Evolutionary conservation across 2,329 filamentous ascomycete genomes (phyloP), one percentile per base, ranked within the genome.

Genomic region (Colletotrichum tamarilloi): DNA sequence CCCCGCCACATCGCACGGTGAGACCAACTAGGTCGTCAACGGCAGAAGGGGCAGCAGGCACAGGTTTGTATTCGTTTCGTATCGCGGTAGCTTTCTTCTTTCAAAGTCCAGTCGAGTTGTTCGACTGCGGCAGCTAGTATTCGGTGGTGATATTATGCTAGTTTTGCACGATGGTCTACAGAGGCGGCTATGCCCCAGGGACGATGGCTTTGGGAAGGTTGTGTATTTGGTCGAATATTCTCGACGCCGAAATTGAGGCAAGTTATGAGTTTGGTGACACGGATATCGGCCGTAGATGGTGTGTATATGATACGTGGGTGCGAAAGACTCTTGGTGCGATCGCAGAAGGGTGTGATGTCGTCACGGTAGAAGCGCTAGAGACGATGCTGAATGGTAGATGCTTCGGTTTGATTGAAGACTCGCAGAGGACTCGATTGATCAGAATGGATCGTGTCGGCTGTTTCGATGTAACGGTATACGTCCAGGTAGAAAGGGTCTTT

Each of bases 1-100:
- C 81, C 82, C 84, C 79, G 74, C 85, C 83, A 79, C 85, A 86
- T 86, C 83, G 82, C 84, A 84, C 82, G 77, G 79, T 76, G 77
- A 81, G 78, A 75, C 73, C 74, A 24, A 62, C 42, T 16, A 52
- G 74, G 74, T 67, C 74, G 59, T 75, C 46, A 64, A 70, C 62
- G 60, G 56, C 70, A 62, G 58, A 16, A 30, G 59, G 30, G 63
- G 71, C 52, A 72, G 71, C 30, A 71, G 77, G 79, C 64, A 55
- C 75, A 71, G 68, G 70, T 67, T 60, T 63, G 60, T 73, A 58
- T 62, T 75, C 62, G 75, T 67, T 62, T 72, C 46, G 49, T 28
- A n/a, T 70, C n/a, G n/a, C 67, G 42, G 14, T 53, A 24, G 46
- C 14, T 46, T 42, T 58, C 16, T 46, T 57, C 38, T 49, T 46